Conservation (phyloP, 495 filamentous ascomycete species). For the Paragyromitra xinjiangensis region DNA sequence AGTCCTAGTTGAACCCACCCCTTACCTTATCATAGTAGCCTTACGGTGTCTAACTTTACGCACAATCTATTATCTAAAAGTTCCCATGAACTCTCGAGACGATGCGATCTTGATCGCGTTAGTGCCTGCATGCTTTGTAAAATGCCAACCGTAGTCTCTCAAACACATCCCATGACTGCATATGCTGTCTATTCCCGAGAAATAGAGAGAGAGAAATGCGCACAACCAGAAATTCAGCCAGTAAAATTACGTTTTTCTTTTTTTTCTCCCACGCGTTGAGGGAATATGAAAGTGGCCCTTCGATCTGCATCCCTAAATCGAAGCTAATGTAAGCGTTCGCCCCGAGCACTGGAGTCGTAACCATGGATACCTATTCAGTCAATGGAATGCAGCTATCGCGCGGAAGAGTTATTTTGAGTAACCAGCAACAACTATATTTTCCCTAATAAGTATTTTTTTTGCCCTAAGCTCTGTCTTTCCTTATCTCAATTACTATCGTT, state of each 20-base stretch:
- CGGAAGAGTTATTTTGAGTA: slow-evolving; percentile 11
- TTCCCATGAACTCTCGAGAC: not conserved
- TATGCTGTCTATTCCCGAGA: not conserved
- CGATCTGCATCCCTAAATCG: not conserved
- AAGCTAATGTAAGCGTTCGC: slow-evolving; percentile 4
- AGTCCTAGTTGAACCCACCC: not conserved
- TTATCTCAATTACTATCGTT: too few relatives aligned
- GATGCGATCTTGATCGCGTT: not conserved
- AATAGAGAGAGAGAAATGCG: not conserved
- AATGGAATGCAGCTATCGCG: not conserved
- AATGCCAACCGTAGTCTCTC: not conserved
- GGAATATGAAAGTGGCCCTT: not conserved
- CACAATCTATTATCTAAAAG: not conserved
- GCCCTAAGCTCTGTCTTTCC: too few relatives aligned
- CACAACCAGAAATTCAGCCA: not conserved
- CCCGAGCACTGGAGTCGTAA: slow-evolving; percentile 1
- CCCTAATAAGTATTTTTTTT: not conserved
- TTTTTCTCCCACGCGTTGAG: not conserved
- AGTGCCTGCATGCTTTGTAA: not conserved
- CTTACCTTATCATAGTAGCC: not conserved
- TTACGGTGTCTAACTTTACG: not conserved
- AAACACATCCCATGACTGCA: slow-evolving; percentile 2
- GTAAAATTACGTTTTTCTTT: not conserved
- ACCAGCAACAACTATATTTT: not conserved
- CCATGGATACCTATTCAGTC: not conserved